Evolutionary conservation across 768 basidiomycete genomes (phyloP).

Genomic region (Rhizopogon rudus): DNA sequence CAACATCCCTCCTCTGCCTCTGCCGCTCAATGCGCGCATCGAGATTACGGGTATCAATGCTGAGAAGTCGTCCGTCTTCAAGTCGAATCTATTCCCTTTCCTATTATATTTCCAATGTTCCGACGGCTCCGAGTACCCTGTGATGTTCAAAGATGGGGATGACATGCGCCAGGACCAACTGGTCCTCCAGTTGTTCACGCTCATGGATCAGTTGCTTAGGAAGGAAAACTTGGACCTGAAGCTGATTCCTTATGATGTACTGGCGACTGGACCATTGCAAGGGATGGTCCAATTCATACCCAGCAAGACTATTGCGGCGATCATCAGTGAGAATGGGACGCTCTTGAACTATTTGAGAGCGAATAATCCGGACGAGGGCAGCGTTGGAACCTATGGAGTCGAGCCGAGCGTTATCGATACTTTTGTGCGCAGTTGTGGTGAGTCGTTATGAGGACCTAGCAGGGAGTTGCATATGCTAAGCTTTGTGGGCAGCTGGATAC

Average conservation of each 20-base stretch:
- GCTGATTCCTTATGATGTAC: constrained; percentile 85
- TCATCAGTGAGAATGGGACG: constrained; percentile 88
- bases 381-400: constrained; percentile 92
- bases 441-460: constrained; percentile 21
- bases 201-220: constrained; percentile 91
- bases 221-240: constrained; percentile 96
- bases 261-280: constrained; percentile 87
- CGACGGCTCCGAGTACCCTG: constrained; percentile 82
- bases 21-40: constrained; percentile 87
- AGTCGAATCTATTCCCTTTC: constrained; percentile 92
- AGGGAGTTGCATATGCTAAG: constrained; percentile 8
- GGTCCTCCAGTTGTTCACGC: constrained; percentile 95
- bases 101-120: constrained; percentile 86
- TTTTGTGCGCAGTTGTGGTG: constrained; percentile 94
- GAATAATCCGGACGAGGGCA: constrained; percentile 89
- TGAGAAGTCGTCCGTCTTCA: constrained; percentile 94
- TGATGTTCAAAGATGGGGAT: constrained; percentile 99
- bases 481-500: constrained; percentile 73
- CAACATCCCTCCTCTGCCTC: constrained; percentile 73
- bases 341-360: constrained; percentile 84
- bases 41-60: constrained; percentile 82
- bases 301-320: constrained; percentile 92
- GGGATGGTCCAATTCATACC: constrained; percentile 97
- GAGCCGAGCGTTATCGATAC: constrained; percentile 93
- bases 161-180: constrained; percentile 99